phyloP scores from a whole-genome alignment of 306 rosid genomes.

The Cicer chorassanicum region DNA sequence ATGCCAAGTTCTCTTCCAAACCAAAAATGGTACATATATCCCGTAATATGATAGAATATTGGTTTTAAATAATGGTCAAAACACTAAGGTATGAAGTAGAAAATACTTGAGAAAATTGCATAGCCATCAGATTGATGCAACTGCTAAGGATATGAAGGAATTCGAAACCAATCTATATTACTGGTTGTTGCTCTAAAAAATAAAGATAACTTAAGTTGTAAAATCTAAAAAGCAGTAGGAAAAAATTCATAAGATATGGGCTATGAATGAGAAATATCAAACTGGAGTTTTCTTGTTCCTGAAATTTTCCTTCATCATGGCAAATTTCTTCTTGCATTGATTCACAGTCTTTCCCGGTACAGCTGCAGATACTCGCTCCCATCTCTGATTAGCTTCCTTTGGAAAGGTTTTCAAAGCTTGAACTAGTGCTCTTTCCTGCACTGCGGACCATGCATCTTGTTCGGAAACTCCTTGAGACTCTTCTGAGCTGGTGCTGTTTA shows the following conservation, averaged over 20 bases:
- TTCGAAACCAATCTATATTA: constrained; percentile 27
- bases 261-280: constrained; percentile 41
- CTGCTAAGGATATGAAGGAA: constrained; percentile 34
- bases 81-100: background rate
- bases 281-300: constrained; percentile 79
- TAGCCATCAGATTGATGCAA: constrained; percentile 19
- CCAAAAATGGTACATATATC: constrained; percentile 25
- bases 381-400: constrained; percentile 81
- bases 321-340: constrained; percentile 93
- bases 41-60: background rate
- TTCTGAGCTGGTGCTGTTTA: constrained; percentile 40
- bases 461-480: constrained; percentile 65
- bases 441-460: constrained; percentile 85
- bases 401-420: constrained; percentile 97
- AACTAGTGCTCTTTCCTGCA: constrained; percentile 90
- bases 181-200: constrained; percentile 43
- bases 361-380: constrained; percentile 95
- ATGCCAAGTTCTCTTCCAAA: background rate
- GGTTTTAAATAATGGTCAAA: constrained; percentile 12
- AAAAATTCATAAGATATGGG: constrained; percentile 45
- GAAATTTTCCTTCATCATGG: constrained; percentile 82
- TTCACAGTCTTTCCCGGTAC: constrained; percentile 90
- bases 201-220: constrained; percentile 43
- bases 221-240: constrained; percentile 46
- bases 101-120: background rate